Percentiles rank a stretch among this genome's conserved stretches.
Evolutionary conservation across 352 stramenopile species (phyloP).

Genomic region (Phytophthora sp.): DNA sequence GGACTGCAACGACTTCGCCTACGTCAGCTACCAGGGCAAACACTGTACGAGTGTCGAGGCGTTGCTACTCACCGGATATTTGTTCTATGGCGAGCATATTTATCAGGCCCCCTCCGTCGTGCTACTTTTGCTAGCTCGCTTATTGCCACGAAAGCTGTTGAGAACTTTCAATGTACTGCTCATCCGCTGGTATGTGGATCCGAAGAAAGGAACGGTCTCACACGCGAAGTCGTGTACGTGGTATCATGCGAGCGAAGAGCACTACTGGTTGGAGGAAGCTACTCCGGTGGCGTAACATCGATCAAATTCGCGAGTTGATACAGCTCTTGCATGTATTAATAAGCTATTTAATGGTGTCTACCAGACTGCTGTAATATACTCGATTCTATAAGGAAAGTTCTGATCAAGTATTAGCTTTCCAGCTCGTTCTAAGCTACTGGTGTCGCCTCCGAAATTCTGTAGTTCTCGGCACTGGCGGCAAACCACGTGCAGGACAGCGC

Average conservation of each 20-base stretch:
- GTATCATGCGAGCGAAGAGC: slow-evolving; percentile 12
- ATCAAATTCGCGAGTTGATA: not conserved
- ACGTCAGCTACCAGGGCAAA: not conserved
- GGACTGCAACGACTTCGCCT: slow-evolving; percentile 1
- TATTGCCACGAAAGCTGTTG: slow-evolving; percentile 11
- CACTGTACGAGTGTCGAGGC: slow-evolving; percentile 15
- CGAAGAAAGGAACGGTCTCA: slow-evolving; percentile 9
- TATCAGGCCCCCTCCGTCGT: slow-evolving; percentile 16
- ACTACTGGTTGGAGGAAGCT: not conserved
- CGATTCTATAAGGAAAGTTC: too few relatives aligned
- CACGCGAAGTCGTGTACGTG: slow-evolving; percentile 14
- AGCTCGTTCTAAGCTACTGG: too few relatives aligned
- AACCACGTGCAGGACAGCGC: not conserved
- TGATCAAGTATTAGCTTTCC: too few relatives aligned
- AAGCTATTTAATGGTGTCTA: too few relatives aligned
- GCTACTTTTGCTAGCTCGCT: slow-evolving; percentile 8
- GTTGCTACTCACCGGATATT: slow-evolving; percentile 16
- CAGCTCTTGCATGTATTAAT: too few relatives aligned
- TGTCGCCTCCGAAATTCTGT: not conserved
- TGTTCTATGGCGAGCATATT: slow-evolving; percentile 19
- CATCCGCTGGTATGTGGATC: slow-evolving; percentile 22
- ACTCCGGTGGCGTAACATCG: not conserved
- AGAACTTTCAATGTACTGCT: slow-evolving; percentile 20
- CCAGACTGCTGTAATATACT: too few relatives aligned
- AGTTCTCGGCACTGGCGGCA: not conserved